Evolutionary conservation across 257 asterid genomes (phyloP).

Genomic region (Ajuga chamaepitys): DNA sequence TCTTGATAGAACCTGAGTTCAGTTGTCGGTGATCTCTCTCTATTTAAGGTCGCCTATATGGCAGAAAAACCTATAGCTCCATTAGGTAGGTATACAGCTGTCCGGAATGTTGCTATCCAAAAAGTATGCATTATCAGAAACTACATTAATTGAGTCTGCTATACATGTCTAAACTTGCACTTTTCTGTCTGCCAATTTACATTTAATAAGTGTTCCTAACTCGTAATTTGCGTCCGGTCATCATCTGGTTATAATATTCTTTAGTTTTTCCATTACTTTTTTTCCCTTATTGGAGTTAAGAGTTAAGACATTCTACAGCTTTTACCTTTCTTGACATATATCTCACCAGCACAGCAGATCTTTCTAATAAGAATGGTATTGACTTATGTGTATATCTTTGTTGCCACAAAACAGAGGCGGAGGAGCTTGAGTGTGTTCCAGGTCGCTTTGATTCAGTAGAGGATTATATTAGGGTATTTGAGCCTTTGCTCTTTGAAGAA

Average conservation of each 20-base stretch:
- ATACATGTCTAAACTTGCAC: not conserved
- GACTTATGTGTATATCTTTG: constrained; percentile 1
- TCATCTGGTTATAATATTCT: not conserved
- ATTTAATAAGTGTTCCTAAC: not conserved
- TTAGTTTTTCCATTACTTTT: not conserved
- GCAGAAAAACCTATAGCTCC: too few relatives aligned
- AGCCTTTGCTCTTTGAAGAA: constrained; percentile 95
- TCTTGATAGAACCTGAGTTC: too few relatives aligned
- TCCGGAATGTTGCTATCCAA: too few relatives aligned
- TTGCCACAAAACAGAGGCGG: constrained; percentile 54
- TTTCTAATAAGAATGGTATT: not conserved
- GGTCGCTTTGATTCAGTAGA: constrained; percentile 85
- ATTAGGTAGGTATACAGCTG: too few relatives aligned
- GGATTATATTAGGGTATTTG: constrained; percentile 83
- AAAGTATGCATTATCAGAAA: not conserved
- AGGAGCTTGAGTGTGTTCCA: constrained; percentile 77
- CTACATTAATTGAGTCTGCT: not conserved
- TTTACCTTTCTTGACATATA: not conserved
- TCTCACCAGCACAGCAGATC: not conserved
- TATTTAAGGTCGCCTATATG: too few relatives aligned
- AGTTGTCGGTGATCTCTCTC: too few relatives aligned
- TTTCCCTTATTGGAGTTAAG: not conserved
- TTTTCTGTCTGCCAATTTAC: not conserved
- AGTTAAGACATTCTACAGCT: not conserved
- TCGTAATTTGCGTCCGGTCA: not conserved